Base-by-base conservation (phyloP, 257 asterid genomes). In the Lantana camara region DNA sequence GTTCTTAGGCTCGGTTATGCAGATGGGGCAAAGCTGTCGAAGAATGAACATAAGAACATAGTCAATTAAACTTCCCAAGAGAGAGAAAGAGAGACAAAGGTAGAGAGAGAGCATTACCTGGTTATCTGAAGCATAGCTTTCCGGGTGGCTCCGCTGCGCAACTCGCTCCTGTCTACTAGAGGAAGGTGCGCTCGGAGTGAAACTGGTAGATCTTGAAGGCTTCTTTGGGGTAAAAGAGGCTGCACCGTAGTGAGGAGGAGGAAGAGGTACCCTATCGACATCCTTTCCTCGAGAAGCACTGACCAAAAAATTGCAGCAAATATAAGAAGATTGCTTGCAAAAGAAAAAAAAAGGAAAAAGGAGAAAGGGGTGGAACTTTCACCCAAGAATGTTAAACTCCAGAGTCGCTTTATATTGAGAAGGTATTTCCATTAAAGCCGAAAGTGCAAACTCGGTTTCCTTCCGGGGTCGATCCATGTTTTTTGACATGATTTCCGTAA, bases 381-480 rank as follows among this genome's bases (percentile, higher is more conserved):
- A 90, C 98, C 97, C 97, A 64, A 93, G 88, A 68, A 93, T 79
- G 67, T 84, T 75, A 38, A 93, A 91, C 87, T 93, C 98, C 53
- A 93, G 72, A 5, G 98, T 93, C 15, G 98, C 97, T 79, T 80
- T 90, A 59, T 93, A 93, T 75, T 93, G 98, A 68, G 95, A 58
- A 23, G 98, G 98, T 70, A 93, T 93, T 75, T 93, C 98, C 98
- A 93, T 93, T 68, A 93, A 84, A 40, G 98, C 96, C 14, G 91
- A 66, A 71, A 93, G 93, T 57, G 98, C 89, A 82, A 93, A 93
- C 79, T 90, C 98, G 4, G 97, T 87, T 80, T 93, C 98, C 77
- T 87, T 93, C 73, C 90, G 77, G 70, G 96, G 73, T 46, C 80
- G 80, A 35, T 82, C 83, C 72, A 70, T 66, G 71, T 80, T 73